Percentiles rank a stretch among this genome's conserved stretches.
Conservation (phyloP, 257 asterid species). For the Fraxinus pennsylvanica region DNA sequence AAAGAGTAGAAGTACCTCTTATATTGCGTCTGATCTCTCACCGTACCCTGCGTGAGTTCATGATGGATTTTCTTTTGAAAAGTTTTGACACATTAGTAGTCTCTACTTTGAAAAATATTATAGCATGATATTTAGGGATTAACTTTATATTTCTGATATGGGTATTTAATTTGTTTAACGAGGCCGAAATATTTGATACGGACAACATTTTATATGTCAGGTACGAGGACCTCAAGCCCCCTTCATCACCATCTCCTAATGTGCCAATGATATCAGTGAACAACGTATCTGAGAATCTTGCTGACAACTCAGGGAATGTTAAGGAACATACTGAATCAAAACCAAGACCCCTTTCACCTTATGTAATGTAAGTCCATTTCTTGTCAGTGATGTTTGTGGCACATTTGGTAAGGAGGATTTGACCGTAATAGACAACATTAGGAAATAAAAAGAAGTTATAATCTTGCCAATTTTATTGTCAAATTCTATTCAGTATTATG, state of each 20-base stretch:
- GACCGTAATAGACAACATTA: neutral
- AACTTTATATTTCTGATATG: neutral
- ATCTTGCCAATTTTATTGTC: neutral
- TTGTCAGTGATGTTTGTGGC: neutral
- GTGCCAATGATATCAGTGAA: slow-evolving; percentile 34
- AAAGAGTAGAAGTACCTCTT: slow-evolving; percentile 22
- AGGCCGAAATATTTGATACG: slow-evolving; percentile 20
- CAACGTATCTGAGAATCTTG: slow-evolving; percentile 22
- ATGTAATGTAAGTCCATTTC: slow-evolving; percentile 47
- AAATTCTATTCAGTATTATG: neutral
- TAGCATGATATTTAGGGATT: neutral
- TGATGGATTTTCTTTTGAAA: neutral
- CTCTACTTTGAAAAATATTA: neutral
- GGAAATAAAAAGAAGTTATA: neutral
- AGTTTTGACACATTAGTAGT: neutral
- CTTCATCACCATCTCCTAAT: slow-evolving; percentile 55
- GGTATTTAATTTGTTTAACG: neutral
- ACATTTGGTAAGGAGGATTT: neutral
- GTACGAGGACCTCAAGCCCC: slow-evolving; percentile 58
- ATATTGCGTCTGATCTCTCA: slow-evolving; percentile 26
- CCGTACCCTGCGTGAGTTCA: slow-evolving; percentile 52
- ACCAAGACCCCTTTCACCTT: slow-evolving; percentile 59
- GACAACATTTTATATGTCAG: slow-evolving; percentile 29
- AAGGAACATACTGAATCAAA: slow-evolving; percentile 27
- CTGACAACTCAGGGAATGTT: slow-evolving; percentile 24